Conservation (phyloP, 129 eudicot genomes). For the Flaveria linearis region DNA sequence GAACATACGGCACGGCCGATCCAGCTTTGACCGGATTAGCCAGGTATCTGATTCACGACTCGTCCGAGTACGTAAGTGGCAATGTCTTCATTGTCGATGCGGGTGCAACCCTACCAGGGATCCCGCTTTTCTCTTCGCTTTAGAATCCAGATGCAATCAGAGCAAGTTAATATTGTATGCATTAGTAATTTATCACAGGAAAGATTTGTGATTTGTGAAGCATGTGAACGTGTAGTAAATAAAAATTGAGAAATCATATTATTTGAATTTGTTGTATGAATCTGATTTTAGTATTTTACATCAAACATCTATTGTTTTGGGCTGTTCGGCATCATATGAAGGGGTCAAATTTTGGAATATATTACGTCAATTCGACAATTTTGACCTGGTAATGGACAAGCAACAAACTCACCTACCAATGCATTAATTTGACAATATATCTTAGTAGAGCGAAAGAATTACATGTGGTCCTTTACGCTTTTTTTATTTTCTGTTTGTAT, state of each 20-base stretch:
- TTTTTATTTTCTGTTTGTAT: no score
- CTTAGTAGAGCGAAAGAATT: no score
- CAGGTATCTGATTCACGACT: constrained; percentile 67
- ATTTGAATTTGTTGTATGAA: background rate
- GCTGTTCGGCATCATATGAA: background rate
- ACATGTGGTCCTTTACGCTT: no score
- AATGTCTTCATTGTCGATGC: constrained; percentile 70
- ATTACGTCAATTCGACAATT: background rate
- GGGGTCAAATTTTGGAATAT: background rate
- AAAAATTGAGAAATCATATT: background rate
- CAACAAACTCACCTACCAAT: no score
- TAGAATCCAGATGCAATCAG: constrained; percentile 20
- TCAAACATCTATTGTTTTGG: background rate
- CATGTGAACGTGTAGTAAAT: background rate
- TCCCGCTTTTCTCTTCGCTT: constrained; percentile 78
- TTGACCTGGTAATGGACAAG: background rate
- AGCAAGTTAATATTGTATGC: background rate
- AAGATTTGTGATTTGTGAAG: background rate
- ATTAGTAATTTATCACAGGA: background rate
- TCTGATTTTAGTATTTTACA: no score
- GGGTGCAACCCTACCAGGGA: constrained; percentile 75
- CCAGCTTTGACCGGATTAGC: constrained; percentile 66
- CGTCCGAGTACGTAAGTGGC: constrained; percentile 64
- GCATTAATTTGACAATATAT: no score
- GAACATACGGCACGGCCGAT: constrained; percentile 50